Percentiles rank a stretch among this genome's conserved stretches.
Evolutionary conservation across 495 filamentous ascomycete species (phyloP).

Genomic region (Xylaria nigripes): DNA sequence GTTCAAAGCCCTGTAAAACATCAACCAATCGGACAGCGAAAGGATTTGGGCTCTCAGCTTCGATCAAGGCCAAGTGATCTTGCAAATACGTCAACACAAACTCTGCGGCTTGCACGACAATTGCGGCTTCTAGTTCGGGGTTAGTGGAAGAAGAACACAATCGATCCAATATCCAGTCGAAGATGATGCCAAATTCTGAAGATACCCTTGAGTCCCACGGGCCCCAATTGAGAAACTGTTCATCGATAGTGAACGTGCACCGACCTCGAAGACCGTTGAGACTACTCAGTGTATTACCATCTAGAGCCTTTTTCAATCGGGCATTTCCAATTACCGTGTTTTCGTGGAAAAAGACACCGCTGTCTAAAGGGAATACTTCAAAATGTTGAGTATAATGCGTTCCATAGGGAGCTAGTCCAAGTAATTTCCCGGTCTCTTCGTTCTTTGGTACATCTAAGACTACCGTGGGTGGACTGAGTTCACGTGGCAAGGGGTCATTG

Average conservation of each 20-base stretch:
- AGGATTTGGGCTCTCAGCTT: constrained; percentile 21
- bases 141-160: constrained; percentile 13
- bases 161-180: constrained; percentile 48
- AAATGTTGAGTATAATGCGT: constrained; percentile 69
- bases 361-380: constrained; percentile 55
- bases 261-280: constrained; percentile 21
- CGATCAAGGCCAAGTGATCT: constrained; percentile 28
- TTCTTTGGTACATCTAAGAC: constrained; percentile 14
- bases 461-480: constrained; percentile 11
- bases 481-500: constrained; percentile 37
- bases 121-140: not conserved
- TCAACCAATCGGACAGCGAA: constrained; percentile 40
- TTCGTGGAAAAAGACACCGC: constrained; percentile 68
- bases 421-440: constrained; percentile 36
- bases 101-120: constrained; percentile 24
- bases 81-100: constrained; percentile 38
- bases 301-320: constrained; percentile 47
- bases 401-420: constrained; percentile 51
- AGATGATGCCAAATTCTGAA: constrained; percentile 54
- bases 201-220: constrained; percentile 61
- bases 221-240: constrained; percentile 53
- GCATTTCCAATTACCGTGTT: constrained; percentile 70
- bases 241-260: constrained; percentile 37
- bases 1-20: constrained; percentile 34
- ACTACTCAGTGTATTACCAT: constrained; percentile 21